A percentile compares a stretch with the other conserved stretches of the same genome.
Conservation (phyloP, 2,329 filamentous ascomycete genomes). For the Apiospora marii region DNA sequence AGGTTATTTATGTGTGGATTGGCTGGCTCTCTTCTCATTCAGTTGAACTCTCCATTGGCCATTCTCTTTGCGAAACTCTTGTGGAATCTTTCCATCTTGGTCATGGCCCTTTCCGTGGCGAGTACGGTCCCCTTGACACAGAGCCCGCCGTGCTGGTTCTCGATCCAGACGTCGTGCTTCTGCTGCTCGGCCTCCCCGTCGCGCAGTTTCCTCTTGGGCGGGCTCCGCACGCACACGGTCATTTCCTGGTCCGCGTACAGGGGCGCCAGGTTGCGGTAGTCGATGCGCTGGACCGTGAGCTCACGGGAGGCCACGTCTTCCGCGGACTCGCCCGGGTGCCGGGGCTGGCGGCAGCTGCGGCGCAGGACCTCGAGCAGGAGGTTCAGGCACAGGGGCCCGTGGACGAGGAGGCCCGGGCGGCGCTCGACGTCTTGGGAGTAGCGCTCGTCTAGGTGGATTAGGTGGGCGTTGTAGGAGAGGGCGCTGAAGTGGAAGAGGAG, state of each 20-base stretch:
- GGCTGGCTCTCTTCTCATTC: no score
- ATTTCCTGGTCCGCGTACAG: conserved; percentile 78
- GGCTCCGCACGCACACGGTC: conserved; percentile 68
- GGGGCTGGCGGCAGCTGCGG: conserved; percentile 46
- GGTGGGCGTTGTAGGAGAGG: conserved; percentile 90
- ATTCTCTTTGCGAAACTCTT: no score
- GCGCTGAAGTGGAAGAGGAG: conserved; percentile 92
- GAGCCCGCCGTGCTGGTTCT: conserved; percentile 66
- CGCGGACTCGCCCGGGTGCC: no score
- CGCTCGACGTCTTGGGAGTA: conserved; percentile 78
- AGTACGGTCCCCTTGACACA: conserved; percentile 66
- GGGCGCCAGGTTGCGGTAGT: conserved; percentile 84
- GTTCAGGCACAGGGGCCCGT: conserved; percentile 83
- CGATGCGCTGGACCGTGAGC: conserved; percentile 59
- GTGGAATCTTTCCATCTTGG: neutral
- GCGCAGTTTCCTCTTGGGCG: conserved; percentile 45
- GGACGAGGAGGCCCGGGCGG: conserved; percentile 78
- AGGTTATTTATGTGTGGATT: no score
- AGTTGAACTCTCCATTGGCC: no score
- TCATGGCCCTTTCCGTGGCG: neutral
- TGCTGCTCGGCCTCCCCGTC: conserved; percentile 38
- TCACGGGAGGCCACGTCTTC: no score
- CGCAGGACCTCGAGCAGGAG: conserved; percentile 75
- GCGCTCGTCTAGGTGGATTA: conserved; percentile 81
- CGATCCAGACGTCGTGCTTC: conserved; percentile 68